Evolutionary conservation across 169 alveolate species (phyloP).

Genomic region (Perkinsus chesapeaki): DNA sequence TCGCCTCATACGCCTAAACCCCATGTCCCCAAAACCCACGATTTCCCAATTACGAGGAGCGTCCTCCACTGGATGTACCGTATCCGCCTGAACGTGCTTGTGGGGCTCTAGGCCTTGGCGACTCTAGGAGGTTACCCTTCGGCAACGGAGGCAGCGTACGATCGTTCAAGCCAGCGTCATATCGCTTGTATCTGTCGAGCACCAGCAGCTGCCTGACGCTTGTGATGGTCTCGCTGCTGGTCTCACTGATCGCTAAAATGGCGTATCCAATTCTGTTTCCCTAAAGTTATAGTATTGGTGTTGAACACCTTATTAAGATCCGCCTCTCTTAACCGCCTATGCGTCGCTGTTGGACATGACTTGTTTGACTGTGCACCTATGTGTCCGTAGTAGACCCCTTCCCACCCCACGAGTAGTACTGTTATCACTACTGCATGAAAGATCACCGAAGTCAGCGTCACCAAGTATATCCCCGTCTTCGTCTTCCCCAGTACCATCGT

Average conservation of each 20-base stretch:
- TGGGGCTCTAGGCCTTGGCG: background rate
- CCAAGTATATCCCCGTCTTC: background rate
- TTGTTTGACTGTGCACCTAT: background rate
- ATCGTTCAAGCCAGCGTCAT: background rate
- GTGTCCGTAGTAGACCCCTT: background rate
- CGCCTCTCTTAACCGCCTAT: background rate
- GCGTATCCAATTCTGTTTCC: background rate
- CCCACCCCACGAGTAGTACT: background rate
- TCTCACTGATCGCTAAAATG: background rate
- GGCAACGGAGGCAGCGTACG: background rate
- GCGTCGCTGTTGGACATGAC: background rate
- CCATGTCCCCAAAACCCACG: background rate
- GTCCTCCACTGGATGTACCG: background rate
- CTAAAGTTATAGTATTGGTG: background rate
- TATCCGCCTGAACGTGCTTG: background rate
- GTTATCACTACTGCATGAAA: background rate
- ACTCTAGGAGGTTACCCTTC: background rate
- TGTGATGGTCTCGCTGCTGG: background rate
- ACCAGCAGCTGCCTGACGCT: background rate
- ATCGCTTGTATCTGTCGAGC: background rate
- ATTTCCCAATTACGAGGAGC: background rate
- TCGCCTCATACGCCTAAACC: background rate
- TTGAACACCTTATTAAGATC: background rate
- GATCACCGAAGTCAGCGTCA: background rate
- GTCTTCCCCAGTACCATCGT: background rate